Conservation (phyloP, 2,329 filamentous ascomycete genomes). For the Ceratocystis huliohia region DNA sequence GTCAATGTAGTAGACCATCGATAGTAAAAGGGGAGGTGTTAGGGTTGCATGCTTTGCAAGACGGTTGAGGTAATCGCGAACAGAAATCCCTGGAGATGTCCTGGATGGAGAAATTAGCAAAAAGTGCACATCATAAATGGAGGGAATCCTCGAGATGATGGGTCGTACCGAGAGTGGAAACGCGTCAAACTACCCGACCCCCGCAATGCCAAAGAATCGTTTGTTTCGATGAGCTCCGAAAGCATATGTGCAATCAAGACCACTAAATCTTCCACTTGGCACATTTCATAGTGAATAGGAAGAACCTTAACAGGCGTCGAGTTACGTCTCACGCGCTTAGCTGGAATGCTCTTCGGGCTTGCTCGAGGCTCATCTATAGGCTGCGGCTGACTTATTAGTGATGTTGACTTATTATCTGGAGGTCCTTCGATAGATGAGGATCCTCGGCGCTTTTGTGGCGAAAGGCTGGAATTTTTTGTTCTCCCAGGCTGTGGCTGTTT, state of each 20-base stretch:
- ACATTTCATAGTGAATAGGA: conserved; percentile 67
- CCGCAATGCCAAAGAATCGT: conserved; percentile 74
- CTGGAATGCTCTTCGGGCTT: neutral
- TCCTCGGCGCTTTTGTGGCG: conserved; percentile 18
- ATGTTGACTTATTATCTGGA: neutral
- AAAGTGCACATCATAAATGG: neutral
- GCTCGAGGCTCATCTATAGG: conserved; percentile 21
- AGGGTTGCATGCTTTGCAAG: conserved; percentile 89
- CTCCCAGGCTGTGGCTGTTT: neutral
- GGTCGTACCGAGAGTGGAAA: conserved; percentile 74
- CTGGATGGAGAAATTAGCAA: conserved; percentile 26
- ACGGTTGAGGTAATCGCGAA: conserved; percentile 83
- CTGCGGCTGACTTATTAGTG: conserved; percentile 24
- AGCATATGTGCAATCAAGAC: conserved; percentile 90
- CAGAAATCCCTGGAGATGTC: conserved; percentile 76
- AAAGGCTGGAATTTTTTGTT: conserved; percentile 8
- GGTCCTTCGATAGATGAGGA: conserved; percentile 8
- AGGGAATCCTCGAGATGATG: neutral
- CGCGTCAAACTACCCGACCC: conserved; percentile 64
- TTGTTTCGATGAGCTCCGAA: conserved; percentile 83
- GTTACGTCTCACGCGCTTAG: conserved; percentile 43
- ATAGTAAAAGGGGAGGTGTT: conserved; percentile 83
- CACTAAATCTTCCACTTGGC: conserved; percentile 74
- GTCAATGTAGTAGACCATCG: conserved; percentile 99
- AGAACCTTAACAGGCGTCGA: conserved; percentile 43